A percentile compares a stretch with the other conserved stretches of the same genome.
phyloP scores from a whole-genome alignment of 2,329 filamentous ascomycete genomes.

The Talaromyces marneffei region DNA sequence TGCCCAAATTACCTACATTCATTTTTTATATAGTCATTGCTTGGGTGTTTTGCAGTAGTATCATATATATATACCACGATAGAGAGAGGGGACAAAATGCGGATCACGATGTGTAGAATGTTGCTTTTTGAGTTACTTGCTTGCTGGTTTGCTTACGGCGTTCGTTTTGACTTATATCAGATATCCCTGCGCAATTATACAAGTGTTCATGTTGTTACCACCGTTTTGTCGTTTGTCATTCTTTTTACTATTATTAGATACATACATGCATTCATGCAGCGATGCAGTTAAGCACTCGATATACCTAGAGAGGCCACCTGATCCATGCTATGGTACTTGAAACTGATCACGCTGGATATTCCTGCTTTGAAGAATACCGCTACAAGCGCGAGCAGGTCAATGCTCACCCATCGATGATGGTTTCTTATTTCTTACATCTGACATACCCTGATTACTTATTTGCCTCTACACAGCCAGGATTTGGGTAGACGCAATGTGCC shows the following conservation, averaged over 20 bases:
- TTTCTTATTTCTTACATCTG: background rate
- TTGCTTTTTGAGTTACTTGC: background rate
- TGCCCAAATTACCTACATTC: background rate
- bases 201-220: background rate
- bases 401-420: background rate
- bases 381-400: background rate
- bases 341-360: background rate
- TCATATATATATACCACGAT: background rate
- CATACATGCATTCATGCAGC: background rate
- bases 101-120: background rate
- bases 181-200: background rate
- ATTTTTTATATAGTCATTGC: background rate
- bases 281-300: background rate
- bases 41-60: background rate
- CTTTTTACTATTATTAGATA: background rate
- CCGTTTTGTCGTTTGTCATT: background rate
- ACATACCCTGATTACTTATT: background rate
- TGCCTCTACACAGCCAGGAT: background rate
- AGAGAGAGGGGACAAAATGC: background rate
- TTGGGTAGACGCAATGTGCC: background rate
- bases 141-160: background rate
- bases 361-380: background rate
- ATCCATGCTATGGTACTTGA: too few species aligned
- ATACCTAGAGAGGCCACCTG: background rate
- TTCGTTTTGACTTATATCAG: background rate